A percentile compares a stretch with the other conserved stretches of the same genome.
These are phyloP conservation scores for Tylopilus felleus DNA, from an alignment of 768 basidiomycete species.

Conservation along the genomic window DNA sequence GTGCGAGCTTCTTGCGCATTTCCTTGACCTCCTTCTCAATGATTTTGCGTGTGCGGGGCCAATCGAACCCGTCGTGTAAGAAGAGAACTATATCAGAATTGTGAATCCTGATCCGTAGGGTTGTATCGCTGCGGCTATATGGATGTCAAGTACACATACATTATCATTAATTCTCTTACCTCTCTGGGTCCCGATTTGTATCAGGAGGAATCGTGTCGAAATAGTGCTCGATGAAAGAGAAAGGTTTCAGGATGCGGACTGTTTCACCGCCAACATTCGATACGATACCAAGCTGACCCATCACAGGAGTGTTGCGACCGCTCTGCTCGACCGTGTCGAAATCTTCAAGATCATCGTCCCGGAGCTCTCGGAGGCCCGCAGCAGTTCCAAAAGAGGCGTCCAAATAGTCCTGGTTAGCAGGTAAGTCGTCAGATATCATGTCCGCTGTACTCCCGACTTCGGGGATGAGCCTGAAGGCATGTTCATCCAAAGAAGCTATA, in stretches of 20 bases:
- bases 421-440: constrained; percentile 89
- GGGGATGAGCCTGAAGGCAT: constrained; percentile 72
- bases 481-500: constrained; percentile 73
- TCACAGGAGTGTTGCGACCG: constrained; percentile 12
- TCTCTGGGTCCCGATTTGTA: constrained; percentile 38
- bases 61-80: constrained; percentile 95
- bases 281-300: constrained; percentile 40
- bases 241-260: constrained; percentile 65
- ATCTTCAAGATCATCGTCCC: constrained; percentile 71
- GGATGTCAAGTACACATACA: constrained; percentile 3
- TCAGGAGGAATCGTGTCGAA: constrained; percentile 66
- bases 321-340: constrained; percentile 41
- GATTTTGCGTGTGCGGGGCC: constrained; percentile 76
- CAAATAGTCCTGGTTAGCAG: constrained; percentile 84
- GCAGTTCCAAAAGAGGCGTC: constrained; percentile 79
- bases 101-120: constrained; percentile 51
- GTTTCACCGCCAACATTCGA: constrained; percentile 81
- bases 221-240: constrained; percentile 72
- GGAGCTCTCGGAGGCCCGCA: constrained; percentile 68
- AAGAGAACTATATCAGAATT: constrained; percentile 64
- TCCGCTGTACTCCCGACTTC: constrained; percentile 80
- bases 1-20: constrained; percentile 80
- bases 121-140: constrained; percentile 44
- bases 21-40: constrained; percentile 88
- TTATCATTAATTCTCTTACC: constrained; percentile 37